phyloP scores from a whole-genome alignment of 306 rosid species.

The Bauhinia variegata region DNA sequence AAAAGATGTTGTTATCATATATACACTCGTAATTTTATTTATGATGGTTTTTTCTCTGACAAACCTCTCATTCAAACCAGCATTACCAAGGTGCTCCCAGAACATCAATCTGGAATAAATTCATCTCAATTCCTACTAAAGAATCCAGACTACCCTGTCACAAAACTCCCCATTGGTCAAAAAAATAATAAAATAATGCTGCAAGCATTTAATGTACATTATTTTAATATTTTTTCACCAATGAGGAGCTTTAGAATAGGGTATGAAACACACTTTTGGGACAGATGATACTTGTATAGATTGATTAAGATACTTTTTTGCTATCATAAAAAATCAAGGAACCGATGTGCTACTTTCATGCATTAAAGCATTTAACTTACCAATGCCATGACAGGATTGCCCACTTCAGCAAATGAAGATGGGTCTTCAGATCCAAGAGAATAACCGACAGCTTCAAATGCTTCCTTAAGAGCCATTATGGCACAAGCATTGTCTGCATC shows the following conservation, averaged over 20 bases:
- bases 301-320: conserved; percentile 11
- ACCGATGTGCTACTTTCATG: conserved; percentile 11
- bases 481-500: conserved; percentile 61
- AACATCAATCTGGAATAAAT: conserved; percentile 10
- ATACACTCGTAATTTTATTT: not conserved
- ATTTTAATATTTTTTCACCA: too few species aligned
- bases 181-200: not conserved
- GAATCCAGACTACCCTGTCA: not conserved
- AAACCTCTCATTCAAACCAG: conserved; percentile 4
- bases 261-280: too few species aligned
- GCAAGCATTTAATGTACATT: not conserved
- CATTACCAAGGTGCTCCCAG: not conserved
- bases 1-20: not conserved
- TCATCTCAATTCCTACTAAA: not conserved
- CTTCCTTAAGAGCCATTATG: conserved; percentile 75
- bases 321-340: conserved; percentile 5
- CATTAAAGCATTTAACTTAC: conserved; percentile 56
- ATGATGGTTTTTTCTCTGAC: not conserved
- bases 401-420: conserved; percentile 80
- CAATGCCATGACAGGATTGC: conserved; percentile 92
- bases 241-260: too few species aligned
- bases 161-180: not conserved
- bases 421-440: conserved; percentile 61
- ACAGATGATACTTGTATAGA: too few species aligned
- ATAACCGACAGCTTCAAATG: conserved; percentile 85